Conservation (phyloP, 1,284 basidiomycete genomes). For the Ganoderma meredithae region DNA sequence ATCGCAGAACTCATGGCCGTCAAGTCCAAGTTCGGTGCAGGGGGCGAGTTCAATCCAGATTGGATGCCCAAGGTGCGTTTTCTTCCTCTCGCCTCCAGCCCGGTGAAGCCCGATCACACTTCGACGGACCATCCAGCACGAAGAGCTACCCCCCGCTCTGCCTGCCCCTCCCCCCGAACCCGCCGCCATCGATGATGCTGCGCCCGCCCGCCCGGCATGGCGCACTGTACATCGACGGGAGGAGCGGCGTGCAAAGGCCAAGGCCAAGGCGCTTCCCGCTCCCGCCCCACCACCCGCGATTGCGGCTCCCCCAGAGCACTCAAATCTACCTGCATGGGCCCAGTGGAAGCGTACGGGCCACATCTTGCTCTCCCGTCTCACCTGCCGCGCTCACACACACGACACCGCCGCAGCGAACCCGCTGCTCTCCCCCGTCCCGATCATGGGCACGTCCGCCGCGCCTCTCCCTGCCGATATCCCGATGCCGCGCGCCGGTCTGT, state of each 20-base stretch:
- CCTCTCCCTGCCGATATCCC: constrained; percentile 47
- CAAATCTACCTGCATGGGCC: constrained; percentile 72
- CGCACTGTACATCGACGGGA: constrained; percentile 70
- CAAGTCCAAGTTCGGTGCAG: constrained; percentile 76
- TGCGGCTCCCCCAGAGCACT: constrained; percentile 47
- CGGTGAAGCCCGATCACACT: constrained; percentile 8
- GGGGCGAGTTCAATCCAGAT: constrained; percentile 71
- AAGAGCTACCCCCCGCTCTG: constrained; percentile 32
- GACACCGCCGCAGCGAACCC: constrained; percentile 56
- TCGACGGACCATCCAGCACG: constrained; percentile 20
- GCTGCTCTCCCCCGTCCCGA: constrained; percentile 55
- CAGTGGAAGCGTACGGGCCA: constrained; percentile 72
- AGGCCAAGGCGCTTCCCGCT: constrained; percentile 49
- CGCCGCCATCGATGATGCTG: constrained; percentile 44
- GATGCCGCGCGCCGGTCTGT: constrained; percentile 62
- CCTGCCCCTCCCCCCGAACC: constrained; percentile 42
- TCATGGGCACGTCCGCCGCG: constrained; percentile 42
- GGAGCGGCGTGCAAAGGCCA: constrained; percentile 50
- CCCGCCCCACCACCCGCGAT: constrained; percentile 47
- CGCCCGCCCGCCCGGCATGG: constrained; percentile 72
- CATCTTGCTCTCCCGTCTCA: background rate
- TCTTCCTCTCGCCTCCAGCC: background rate
- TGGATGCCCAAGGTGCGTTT: constrained; percentile 62
- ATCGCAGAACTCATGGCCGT: constrained; percentile 79
- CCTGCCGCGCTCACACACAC: constrained; percentile 8